A percentile compares a stretch with the other conserved stretches of the same genome.
These are phyloP conservation scores for Coemansia aciculifera DNA, from an alignment of 192 early-diverging fungal species.

Conservation along the genomic window DNA sequence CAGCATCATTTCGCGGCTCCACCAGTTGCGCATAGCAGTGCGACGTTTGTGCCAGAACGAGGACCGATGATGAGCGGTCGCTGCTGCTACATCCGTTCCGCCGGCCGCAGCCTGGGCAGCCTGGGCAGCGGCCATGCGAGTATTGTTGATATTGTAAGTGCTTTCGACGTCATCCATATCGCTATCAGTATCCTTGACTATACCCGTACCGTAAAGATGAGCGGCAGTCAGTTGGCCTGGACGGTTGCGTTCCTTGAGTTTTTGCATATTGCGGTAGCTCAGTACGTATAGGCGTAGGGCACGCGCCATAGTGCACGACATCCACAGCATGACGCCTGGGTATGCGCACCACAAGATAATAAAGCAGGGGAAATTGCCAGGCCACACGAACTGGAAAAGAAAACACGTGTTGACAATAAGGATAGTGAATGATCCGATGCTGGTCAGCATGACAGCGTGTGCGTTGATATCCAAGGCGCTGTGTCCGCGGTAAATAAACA, in stretches of 20 bases:
- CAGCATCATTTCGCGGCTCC: slow-evolving; percentile 37
- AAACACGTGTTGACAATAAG: slow-evolving; percentile 55
- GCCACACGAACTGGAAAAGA: slow-evolving; percentile 56
- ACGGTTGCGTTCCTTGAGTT: slow-evolving; percentile 52
- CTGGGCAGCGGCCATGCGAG: neutral
- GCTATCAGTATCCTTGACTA: slow-evolving; percentile 28
- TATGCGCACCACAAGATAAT: slow-evolving; percentile 54
- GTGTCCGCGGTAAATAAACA: slow-evolving; percentile 54
- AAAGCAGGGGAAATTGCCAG: slow-evolving; percentile 55
- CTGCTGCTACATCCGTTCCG: neutral
- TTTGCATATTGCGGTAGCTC: slow-evolving; percentile 52
- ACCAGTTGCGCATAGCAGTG: slow-evolving; percentile 28
- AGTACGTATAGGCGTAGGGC: slow-evolving; percentile 54
- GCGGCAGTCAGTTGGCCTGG: slow-evolving; percentile 54
- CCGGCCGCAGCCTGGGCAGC: neutral
- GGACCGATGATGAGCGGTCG: neutral
- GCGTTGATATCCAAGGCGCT: slow-evolving; percentile 48
- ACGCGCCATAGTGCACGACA: slow-evolving; percentile 52
- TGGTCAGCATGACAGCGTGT: slow-evolving; percentile 51
- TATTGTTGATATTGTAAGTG: slow-evolving; percentile 1
- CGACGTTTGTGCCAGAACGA: neutral
- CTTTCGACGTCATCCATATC: slow-evolving; percentile 9
- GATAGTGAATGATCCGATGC: slow-evolving; percentile 49
- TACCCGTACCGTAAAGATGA: slow-evolving; percentile 51
- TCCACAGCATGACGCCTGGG: slow-evolving; percentile 56